phyloP scores from a whole-genome alignment of 768 basidiomycete genomes.

The Mycena capillaripes region DNA sequence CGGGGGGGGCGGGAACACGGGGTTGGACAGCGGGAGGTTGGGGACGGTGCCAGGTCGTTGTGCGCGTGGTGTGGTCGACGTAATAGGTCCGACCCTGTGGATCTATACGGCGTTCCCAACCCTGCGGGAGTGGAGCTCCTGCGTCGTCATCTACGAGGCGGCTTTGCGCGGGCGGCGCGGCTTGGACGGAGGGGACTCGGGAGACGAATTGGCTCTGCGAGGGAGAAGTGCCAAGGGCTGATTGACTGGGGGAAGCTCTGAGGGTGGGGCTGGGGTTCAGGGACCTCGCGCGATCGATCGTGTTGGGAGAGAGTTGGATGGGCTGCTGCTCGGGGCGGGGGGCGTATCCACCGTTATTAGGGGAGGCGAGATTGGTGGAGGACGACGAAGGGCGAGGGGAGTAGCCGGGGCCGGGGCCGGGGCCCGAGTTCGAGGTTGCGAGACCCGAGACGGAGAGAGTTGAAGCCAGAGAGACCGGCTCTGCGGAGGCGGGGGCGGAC shows the following conservation, averaged over 20 bases:
- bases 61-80: constrained; percentile 87
- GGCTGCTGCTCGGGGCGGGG: constrained; percentile 7
- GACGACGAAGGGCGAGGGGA: constrained; percentile 36
- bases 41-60: constrained; percentile 86
- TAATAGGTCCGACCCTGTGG: constrained; percentile 82
- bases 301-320: constrained; percentile 28
- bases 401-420: constrained; percentile 22
- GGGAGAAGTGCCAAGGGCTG: constrained; percentile 41
- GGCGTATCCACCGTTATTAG: constrained; percentile 11
- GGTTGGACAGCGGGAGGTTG: constrained; percentile 41
- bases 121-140: constrained; percentile 75
- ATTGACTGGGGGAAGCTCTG: constrained; percentile 44
- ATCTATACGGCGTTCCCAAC: constrained; percentile 89
- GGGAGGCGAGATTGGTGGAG: constrained; percentile 12
- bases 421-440: too few relatives aligned
- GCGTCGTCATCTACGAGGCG: constrained; percentile 68
- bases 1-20: constrained; percentile 37
- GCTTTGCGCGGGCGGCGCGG: constrained; percentile 25
- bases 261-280: constrained; percentile 38
- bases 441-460: constrained; percentile 24
- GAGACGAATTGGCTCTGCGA: constrained; percentile 40
- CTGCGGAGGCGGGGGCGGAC: constrained; percentile 34
- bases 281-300: constrained; percentile 31
- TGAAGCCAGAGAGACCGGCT: constrained; percentile 38
- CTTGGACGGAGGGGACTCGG: constrained; percentile 31